Conservation (phyloP, 495 filamentous ascomycete genomes). For the Podospora didyma region DNA sequence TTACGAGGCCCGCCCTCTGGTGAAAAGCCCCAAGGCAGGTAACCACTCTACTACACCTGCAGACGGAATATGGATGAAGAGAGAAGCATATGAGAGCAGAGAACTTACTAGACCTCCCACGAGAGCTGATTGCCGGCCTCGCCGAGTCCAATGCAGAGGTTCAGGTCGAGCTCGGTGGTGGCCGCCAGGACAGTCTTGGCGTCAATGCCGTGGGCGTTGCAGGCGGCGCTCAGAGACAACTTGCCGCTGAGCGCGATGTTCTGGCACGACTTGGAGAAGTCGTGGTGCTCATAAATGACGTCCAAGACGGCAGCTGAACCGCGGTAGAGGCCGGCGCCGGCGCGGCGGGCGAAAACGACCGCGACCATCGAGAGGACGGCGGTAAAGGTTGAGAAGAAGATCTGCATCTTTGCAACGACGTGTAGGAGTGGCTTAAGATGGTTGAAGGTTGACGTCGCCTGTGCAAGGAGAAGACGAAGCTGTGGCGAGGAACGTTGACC, state of each 20-base stretch:
- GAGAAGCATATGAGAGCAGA: neutral
- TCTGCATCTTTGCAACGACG: too few relatives aligned
- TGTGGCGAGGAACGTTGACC: too few relatives aligned
- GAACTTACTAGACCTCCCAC: conserved; percentile 12
- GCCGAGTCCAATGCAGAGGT: conserved; percentile 21
- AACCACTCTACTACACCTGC: too few relatives aligned
- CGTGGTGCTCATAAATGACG: neutral
- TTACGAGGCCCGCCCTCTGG: too few relatives aligned
- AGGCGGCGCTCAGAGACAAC: conserved; percentile 11
- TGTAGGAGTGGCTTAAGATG: too few relatives aligned
- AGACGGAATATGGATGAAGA: neutral
- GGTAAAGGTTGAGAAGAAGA: too few relatives aligned
- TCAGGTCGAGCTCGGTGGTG: conserved; percentile 17
- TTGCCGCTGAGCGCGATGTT: conserved; percentile 4
- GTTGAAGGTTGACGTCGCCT: too few relatives aligned
- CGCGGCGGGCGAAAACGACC: neutral
- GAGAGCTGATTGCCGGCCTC: conserved; percentile 1
- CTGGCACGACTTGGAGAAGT: conserved; percentile 19
- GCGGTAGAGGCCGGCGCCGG: too few relatives aligned
- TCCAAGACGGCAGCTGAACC: too few relatives aligned
- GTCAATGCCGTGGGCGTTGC: neutral
- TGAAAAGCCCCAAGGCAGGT: too few relatives aligned
- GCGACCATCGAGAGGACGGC: neutral
- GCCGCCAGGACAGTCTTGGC: neutral
- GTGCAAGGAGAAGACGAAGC: too few relatives aligned